These are phyloP conservation scores for Rhodomyrtus tomentosa DNA, from an alignment of 345 rosid genomes.

Conservation along the genomic window DNA sequence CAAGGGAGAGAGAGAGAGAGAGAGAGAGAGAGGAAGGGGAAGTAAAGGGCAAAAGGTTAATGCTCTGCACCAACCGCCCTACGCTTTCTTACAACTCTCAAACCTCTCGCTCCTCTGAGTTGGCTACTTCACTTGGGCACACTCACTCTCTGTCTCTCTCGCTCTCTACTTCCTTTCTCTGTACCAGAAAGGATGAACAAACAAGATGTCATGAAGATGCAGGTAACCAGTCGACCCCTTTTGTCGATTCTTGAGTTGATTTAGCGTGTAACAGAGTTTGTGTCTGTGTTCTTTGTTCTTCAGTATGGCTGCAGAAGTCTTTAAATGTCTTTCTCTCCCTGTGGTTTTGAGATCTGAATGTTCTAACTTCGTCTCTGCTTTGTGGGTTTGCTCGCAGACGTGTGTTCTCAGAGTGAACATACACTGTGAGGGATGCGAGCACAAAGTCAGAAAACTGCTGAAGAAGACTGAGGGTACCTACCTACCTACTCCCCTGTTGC, in stretches of 20 bases:
- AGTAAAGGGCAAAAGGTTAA: not conserved
- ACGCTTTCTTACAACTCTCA: not conserved
- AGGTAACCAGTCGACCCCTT: constrained; percentile 23
- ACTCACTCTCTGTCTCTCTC: not conserved
- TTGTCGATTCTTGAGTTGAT: not conserved
- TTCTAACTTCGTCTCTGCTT: not conserved
- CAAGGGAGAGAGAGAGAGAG: not conserved
- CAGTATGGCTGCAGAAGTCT: not conserved
- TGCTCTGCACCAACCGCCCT: not conserved
- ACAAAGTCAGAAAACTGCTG: constrained; percentile 63
- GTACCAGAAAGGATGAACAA: constrained; percentile 35
- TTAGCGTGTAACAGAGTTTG: not conserved
- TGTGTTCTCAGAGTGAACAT: constrained; percentile 82
- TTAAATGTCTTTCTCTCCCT: not conserved
- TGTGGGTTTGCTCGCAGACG: constrained; percentile 30
- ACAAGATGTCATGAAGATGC: constrained; percentile 67
- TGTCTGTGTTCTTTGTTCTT: not conserved
- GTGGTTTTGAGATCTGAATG: not conserved
- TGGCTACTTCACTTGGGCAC: not conserved
- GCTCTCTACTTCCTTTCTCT: constrained; percentile 1
- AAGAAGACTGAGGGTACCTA: constrained; percentile 68
- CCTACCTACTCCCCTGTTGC: not conserved
- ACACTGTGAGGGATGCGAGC: constrained; percentile 88
- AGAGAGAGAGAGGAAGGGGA: not conserved
- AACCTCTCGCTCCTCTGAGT: not conserved